These are phyloP conservation scores for Spinellus fusiger DNA, from an alignment of 192 early-diverging fungal genomes.

Conservation along the genomic window DNA sequence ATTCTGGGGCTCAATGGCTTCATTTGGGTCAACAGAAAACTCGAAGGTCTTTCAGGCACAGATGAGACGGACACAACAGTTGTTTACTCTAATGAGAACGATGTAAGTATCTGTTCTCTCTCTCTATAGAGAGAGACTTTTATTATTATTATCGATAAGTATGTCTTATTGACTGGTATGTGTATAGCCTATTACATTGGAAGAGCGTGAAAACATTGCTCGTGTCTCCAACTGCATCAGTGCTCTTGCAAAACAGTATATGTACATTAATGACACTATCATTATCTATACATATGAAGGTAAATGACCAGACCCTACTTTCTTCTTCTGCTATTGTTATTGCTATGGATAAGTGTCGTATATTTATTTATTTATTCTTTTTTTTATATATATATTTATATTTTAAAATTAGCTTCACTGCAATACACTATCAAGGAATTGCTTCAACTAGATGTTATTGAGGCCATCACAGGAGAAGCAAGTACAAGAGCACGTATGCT, in stretches of 20 bases:
- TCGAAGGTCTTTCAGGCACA: constrained; percentile 39
- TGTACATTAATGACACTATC: constrained; percentile 82
- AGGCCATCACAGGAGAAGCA: constrained; percentile 29
- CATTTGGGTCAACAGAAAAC: constrained; percentile 85
- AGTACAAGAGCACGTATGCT: constrained; percentile 4
- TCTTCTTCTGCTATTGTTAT: too few species aligned
- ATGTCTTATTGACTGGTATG: background rate
- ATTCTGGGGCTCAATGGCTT: constrained; percentile 95
- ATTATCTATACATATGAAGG: constrained; percentile 91
- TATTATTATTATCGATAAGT: background rate
- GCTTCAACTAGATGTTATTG: constrained; percentile 26
- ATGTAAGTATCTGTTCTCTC: constrained; percentile 40
- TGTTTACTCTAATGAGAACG: constrained; percentile 86
- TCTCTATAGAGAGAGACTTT: background rate
- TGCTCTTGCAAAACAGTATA: constrained; percentile 69
- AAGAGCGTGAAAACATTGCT: constrained; percentile 79
- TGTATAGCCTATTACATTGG: constrained; percentile 55
- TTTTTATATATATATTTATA: background rate
- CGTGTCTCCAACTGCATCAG: constrained; percentile 84
- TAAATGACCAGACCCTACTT: too few species aligned
- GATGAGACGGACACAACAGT: constrained; percentile 75
- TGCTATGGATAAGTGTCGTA: constrained; percentile 7
- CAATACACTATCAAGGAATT: constrained; percentile 28
- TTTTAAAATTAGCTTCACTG: constrained; percentile 35
- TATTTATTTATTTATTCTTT: background rate